These are phyloP conservation scores for Euryodendron excelsum DNA, from an alignment of 148 eudicot species.

Conservation along the genomic window DNA sequence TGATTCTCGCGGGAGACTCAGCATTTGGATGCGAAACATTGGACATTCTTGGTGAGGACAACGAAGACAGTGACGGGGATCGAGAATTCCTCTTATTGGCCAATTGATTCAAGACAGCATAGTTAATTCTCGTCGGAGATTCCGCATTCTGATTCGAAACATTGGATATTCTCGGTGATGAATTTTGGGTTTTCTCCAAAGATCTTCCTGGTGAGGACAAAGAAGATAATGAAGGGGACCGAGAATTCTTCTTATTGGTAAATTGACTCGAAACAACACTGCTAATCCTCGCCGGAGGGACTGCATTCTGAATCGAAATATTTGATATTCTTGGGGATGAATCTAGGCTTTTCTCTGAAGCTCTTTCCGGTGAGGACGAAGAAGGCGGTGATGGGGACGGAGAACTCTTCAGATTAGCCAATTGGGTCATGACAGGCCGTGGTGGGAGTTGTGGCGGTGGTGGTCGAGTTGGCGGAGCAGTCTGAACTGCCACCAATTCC, in stretches of 20 bases:
- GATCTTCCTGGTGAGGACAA: conserved; percentile 20
- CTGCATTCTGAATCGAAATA: conserved; percentile 16
- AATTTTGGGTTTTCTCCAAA: conserved; percentile 5
- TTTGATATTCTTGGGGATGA: conserved; percentile 30
- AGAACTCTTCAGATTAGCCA: conserved; percentile 24
- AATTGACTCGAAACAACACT: conserved; percentile 13
- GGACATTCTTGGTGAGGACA: conserved; percentile 9
- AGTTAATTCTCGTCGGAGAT: background rate
- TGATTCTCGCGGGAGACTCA: background rate
- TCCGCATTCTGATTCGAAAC: background rate
- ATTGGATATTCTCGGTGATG: conserved; percentile 5
- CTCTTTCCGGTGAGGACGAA: conserved; percentile 43
- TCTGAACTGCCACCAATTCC: conserved; percentile 48
- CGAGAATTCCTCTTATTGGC: too few relatives aligned
- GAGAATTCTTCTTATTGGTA: background rate
- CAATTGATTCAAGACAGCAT: background rate
- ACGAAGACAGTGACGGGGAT: too few relatives aligned
- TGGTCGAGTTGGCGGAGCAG: conserved; percentile 33
- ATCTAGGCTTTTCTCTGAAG: conserved; percentile 29
- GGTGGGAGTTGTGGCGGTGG: conserved; percentile 19
- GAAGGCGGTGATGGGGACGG: conserved; percentile 28
- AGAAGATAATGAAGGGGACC: conserved; percentile 17
- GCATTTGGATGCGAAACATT: background rate
- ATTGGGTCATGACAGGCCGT: background rate
- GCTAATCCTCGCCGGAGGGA: conserved; percentile 9